Conservation (phyloP, 768 basidiomycete genomes). For the Termitomyces sp. region DNA sequence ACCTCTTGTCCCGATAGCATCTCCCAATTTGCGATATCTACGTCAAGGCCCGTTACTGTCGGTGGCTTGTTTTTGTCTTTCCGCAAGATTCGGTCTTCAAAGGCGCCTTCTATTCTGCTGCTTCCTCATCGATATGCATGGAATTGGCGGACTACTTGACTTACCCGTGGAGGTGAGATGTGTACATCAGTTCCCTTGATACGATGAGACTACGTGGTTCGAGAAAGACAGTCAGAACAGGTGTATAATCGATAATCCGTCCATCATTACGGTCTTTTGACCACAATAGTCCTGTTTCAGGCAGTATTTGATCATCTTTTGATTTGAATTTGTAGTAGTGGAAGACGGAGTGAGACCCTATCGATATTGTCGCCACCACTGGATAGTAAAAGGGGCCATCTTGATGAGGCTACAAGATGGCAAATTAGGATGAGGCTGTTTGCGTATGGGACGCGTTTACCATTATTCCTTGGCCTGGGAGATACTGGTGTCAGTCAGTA, state of each 20-base stretch:
- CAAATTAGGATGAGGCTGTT: neutral
- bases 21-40: slow-evolving; percentile 52
- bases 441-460: slow-evolving; percentile 29
- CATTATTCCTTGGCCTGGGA: slow-evolving; percentile 90
- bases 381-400: slow-evolving; percentile 88
- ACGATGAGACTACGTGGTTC: slow-evolving; percentile 85
- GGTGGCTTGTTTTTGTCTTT: slow-evolving; percentile 18
- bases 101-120: slow-evolving; percentile 51
- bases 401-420: slow-evolving; percentile 68
- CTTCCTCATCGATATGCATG: slow-evolving; percentile 8
- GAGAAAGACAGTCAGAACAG: slow-evolving; percentile 68
- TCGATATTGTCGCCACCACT: slow-evolving; percentile 84
- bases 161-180: slow-evolving; percentile 68
- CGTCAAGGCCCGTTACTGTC: slow-evolving; percentile 21
- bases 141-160: slow-evolving; percentile 7
- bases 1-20: slow-evolving; percentile 37
- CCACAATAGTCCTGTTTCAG: slow-evolving; percentile 11
- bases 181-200: slow-evolving; percentile 65
- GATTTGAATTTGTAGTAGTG: slow-evolving; percentile 69
- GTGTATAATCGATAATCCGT: slow-evolving; percentile 54
- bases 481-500: slow-evolving; percentile 45
- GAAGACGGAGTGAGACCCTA: slow-evolving; percentile 79
- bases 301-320: slow-evolving; percentile 11
- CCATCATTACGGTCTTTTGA: slow-evolving; percentile 26
- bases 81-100: slow-evolving; percentile 40